Evolutionary conservation across 208 protist species (phyloP), one percentile per base, ranked within the genome.

Genomic region (Leishmania amazonensis): DNA sequence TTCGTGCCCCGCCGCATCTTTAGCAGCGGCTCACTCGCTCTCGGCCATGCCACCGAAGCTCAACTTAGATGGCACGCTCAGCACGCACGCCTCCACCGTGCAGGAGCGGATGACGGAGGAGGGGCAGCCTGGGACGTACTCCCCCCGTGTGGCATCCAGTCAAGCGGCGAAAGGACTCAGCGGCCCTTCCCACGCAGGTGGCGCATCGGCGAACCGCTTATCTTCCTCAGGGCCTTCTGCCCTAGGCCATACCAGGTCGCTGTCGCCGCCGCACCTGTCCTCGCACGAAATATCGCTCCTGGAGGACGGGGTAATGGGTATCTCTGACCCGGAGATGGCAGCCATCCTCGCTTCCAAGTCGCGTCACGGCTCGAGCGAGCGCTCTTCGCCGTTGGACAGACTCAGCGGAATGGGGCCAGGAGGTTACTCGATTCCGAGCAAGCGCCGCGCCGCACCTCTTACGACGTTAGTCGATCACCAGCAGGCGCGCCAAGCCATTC

Each of bases 381-480:
- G 77, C 68, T 90, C 81, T 51, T 65, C 82, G 19, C 47, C 51
- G n/a, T 57, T 62, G 35, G 85, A 85, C 42, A 65, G 78, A n/a
- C 57, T 75, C 64, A 65, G 45, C 35, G 64, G 68, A 38, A 74
- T 42, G 71, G 76, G 84, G 1, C 57, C 72, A 4, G 80, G 74
- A 24, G 54, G 83, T 45, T 57, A 51, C 45, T 76, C 62, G 6
- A 40, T 64, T 24, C 57, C 40, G 1, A 68, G 79, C 60, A 87
- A 84, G 73, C 83, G 87, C 35, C 78, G 80, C 31, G 78, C 88
- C 1, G 86, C 85, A 11, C 89, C 90, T 0, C 77, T 89, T 49
- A 81, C 80, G 62, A 95, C 90, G 7, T 83, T 96, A n/a, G 79
- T 90, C 21, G 89, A 92, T 49, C 91, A 96, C 67, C 89, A 94